These are phyloP conservation scores for Chenopodium formosanum DNA, from an alignment of 148 eudicot species.

Conservation along the genomic window DNA sequence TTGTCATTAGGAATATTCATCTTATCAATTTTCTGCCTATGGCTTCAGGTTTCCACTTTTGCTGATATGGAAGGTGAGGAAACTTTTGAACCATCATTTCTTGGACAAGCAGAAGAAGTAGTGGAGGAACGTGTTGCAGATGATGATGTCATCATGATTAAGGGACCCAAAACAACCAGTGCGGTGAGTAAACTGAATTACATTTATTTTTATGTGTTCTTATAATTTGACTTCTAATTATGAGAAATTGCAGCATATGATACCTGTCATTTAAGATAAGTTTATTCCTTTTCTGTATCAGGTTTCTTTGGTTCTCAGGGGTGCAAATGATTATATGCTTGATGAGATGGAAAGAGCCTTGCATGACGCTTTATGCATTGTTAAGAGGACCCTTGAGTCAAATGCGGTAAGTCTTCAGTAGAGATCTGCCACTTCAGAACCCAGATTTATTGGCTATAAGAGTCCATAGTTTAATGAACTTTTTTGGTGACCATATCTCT, in stretches of 20 bases:
- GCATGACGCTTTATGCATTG: constrained; percentile 95
- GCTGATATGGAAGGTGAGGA: constrained; percentile 99
- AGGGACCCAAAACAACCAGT: constrained; percentile 82
- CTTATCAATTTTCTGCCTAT: neutral
- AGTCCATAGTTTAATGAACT: too few relatives aligned
- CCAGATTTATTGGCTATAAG: too few relatives aligned
- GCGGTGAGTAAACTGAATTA: constrained; percentile 51
- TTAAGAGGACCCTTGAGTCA: constrained; percentile 94
- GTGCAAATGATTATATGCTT: constrained; percentile 97
- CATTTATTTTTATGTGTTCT: neutral
- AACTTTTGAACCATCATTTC: constrained; percentile 88
- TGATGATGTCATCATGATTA: constrained; percentile 94
- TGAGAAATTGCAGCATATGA: neutral
- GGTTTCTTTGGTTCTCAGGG: constrained; percentile 88
- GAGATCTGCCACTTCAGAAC: neutral
- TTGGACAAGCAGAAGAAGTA: constrained; percentile 95
- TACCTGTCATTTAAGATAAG: neutral
- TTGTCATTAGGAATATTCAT: constrained; percentile 1
- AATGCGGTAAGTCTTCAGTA: constrained; percentile 48
- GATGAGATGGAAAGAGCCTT: constrained; percentile 99
- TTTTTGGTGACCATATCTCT: too few relatives aligned
- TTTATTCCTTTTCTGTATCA: constrained; percentile 29
- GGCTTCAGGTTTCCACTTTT: constrained; percentile 83
- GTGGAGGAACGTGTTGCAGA: constrained; percentile 95
- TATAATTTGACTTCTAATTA: neutral